Percentiles rank a stretch among this genome's conserved stretches.
Evolutionary conservation across 192 early-diverging fungal species (phyloP).

Genomic region (Podila horticola): DNA sequence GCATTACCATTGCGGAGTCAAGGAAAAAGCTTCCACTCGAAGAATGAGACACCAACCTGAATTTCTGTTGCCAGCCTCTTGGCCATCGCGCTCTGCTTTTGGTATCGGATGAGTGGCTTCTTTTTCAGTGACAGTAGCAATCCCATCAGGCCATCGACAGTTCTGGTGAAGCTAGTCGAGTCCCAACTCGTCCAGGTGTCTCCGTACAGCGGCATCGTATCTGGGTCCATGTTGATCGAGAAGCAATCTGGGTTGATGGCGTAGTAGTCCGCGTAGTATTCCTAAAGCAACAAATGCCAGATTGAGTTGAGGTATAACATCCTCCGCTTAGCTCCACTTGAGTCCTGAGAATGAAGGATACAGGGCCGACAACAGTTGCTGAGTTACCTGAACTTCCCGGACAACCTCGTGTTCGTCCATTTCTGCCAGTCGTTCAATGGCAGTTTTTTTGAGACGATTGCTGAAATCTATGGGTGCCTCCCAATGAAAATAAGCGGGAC

Average conservation of each 20-base stretch:
- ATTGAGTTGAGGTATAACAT: neutral
- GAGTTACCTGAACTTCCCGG: conserved; percentile 87
- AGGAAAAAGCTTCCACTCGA: neutral
- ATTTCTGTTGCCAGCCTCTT: conserved; percentile 85
- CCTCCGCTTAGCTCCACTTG: neutral
- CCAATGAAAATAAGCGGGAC: neutral
- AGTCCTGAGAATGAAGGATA: neutral
- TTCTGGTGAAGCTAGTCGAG: conserved; percentile 75
- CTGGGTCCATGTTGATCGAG: conserved; percentile 75
- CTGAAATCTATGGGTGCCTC: conserved; percentile 76
- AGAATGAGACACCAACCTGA: conserved; percentile 57
- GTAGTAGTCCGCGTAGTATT: conserved; percentile 94
- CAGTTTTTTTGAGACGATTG: conserved; percentile 92
- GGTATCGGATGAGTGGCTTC: conserved; percentile 93
- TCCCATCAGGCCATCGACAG: conserved; percentile 81
- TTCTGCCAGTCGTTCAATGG: conserved; percentile 94
- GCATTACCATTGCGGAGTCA: neutral
- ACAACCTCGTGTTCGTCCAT: conserved; percentile 95
- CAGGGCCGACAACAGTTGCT: neutral
- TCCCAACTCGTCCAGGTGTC: conserved; percentile 84
- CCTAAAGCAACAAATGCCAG: conserved; percentile 55
- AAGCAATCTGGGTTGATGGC: conserved; percentile 87
- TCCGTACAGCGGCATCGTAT: conserved; percentile 74
- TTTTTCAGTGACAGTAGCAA: conserved; percentile 88
- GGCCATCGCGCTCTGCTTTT: conserved; percentile 83